Conservation (phyloP, 148 eudicot species). For the Tetragonia tetragonoides region DNA sequence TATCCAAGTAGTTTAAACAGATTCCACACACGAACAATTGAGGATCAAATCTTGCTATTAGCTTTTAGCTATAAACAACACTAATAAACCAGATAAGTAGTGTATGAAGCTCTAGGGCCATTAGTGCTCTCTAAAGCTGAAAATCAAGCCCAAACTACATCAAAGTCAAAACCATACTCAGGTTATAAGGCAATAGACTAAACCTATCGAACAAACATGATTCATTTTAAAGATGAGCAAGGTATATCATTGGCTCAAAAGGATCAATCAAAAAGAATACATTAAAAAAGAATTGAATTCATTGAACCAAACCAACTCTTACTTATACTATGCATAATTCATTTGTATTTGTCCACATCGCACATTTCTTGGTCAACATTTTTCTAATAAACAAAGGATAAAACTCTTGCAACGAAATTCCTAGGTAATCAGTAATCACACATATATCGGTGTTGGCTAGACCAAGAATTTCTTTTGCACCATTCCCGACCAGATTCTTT, state of each 20-base stretch:
- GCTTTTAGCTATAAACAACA: background rate
- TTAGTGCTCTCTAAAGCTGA: background rate
- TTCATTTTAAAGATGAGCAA: constrained; percentile 7
- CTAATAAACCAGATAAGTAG: too few relatives aligned
- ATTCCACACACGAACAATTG: background rate
- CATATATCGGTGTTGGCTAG: background rate
- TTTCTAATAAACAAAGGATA: background rate
- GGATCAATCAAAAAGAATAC: background rate
- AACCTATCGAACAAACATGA: constrained; percentile 10
- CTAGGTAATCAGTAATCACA: background rate
- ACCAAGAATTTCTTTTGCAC: background rate
- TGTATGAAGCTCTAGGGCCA: background rate
- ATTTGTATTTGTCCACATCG: constrained; percentile 9
- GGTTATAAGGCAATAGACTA: background rate
- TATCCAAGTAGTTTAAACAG: constrained; percentile 23
- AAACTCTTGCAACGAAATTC: background rate
- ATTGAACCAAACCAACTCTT: constrained; percentile 15
- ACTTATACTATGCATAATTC: background rate
- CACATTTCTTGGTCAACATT: background rate
- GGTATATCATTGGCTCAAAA: constrained; percentile 1
- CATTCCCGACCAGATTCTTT: background rate
- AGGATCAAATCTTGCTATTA: constrained; percentile 12
- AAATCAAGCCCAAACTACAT: constrained; percentile 4
- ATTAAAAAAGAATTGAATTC: background rate
- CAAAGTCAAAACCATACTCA: background rate